phyloP scores from a whole-genome alignment of 1,139 yeast species.

The Schwanniomyces etchellsii region DNA sequence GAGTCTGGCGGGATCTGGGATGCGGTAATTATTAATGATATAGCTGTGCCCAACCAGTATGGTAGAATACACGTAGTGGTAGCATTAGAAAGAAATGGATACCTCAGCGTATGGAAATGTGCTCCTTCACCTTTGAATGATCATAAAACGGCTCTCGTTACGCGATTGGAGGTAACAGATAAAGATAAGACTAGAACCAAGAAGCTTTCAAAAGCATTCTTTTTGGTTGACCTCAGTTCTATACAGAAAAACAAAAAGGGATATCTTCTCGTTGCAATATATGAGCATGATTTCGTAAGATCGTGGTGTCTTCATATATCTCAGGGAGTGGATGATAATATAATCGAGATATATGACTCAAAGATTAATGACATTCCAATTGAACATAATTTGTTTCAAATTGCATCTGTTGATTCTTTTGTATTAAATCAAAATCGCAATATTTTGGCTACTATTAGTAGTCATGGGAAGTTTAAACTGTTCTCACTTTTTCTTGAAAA shows the following conservation, averaged over 20 bases:
- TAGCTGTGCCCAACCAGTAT: slow-evolving; percentile 12
- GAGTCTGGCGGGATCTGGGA: slow-evolving; percentile 18
- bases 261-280: slow-evolving; percentile 24
- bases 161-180: slow-evolving; percentile 11
- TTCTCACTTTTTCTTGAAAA: background rate
- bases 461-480: background rate
- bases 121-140: slow-evolving; percentile 24
- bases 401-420: slow-evolving; percentile 55
- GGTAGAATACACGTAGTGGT: slow-evolving; percentile 34
- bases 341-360: slow-evolving; percentile 10
- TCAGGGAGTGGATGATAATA: slow-evolving; percentile 12
- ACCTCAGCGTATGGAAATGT: slow-evolving; percentile 65
- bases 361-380: slow-evolving; percentile 24
- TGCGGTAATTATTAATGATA: slow-evolving; percentile 31
- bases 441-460: background rate
- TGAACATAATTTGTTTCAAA: slow-evolving; percentile 32
- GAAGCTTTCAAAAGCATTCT: slow-evolving; percentile 22
- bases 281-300: slow-evolving; percentile 16
- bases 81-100: slow-evolving; percentile 50
- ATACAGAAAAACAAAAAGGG: slow-evolving; percentile 5
- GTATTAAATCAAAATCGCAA: slow-evolving; percentile 7
- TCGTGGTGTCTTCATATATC: slow-evolving; percentile 24
- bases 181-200: slow-evolving; percentile 6
- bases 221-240: slow-evolving; percentile 15
- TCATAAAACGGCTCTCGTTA: slow-evolving; percentile 20